These are phyloP conservation scores for Acanthamoeba healyi DNA, from an alignment of 208 protist genomes.

Conservation along the genomic window DNA sequence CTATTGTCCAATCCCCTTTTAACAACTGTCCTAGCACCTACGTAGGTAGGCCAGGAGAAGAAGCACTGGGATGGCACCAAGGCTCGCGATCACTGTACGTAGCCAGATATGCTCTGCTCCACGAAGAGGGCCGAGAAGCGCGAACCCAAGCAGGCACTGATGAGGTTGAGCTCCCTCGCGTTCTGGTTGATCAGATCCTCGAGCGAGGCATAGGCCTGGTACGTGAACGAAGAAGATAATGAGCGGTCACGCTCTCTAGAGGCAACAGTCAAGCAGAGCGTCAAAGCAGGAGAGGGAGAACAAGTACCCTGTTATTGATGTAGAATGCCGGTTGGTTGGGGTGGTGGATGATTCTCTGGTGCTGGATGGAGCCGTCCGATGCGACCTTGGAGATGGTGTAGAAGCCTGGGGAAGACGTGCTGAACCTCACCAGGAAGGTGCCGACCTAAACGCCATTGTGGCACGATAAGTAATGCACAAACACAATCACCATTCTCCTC, in stretches of 20 bases:
- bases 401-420: conserved; percentile 78
- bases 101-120: conserved; percentile 80
- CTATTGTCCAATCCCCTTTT: too few species aligned
- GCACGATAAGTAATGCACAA: neutral
- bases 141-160: conserved; percentile 81
- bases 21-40: too few species aligned
- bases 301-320: conserved; percentile 60
- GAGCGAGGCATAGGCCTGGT: conserved; percentile 79
- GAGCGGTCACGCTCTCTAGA: too few species aligned
- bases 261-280: too few species aligned
- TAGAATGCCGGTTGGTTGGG: conserved; percentile 65
- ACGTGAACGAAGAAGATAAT: neutral
- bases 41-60: neutral
- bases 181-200: conserved; percentile 82
- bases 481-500: too few species aligned
- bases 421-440: conserved; percentile 86
- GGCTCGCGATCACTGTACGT: too few species aligned
- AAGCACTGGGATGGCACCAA: too few species aligned
- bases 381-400: conserved; percentile 86
- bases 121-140: conserved; percentile 82
- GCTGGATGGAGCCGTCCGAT: conserved; percentile 77
- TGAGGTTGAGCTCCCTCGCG: conserved; percentile 75
- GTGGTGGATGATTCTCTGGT: conserved; percentile 83
- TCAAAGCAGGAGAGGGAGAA: neutral
- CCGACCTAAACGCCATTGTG: conserved; percentile 65